Evolutionary conservation across 1,139 yeast genomes (phyloP), one percentile per base, ranked within the genome.

Genomic region (Chernovozyma aurita): DNA sequence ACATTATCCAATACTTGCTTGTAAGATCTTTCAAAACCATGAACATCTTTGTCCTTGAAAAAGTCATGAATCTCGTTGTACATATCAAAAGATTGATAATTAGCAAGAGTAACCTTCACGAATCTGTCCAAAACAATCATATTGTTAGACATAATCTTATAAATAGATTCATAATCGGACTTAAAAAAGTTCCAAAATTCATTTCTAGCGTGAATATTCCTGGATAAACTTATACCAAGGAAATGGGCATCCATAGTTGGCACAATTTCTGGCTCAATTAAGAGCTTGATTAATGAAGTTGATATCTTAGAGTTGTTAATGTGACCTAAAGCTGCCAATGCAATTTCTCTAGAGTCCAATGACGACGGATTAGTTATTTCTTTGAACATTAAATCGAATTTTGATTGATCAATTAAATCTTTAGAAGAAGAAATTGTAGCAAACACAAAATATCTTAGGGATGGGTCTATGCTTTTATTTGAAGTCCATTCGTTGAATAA

Each of bases 171-270:
- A 65, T 81, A 83, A 52, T 82, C 73, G 3, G 55, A 55, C 47
- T 73, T 68, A 55, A 84, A 64, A 48, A 63, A 82, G 2, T 60
- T 48, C 84, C 87, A 80, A 47, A 79, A 71, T 21, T 49, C 48
- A 36, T 61, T 61, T 39, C 80, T 75, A 1, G 80, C 67, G 3
- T 50, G 53, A 8, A 71, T 55, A 52, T 82, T 84, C 13, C 61
- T 51, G 7, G 81, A 69, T 32, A 83, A 60, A 15, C 80, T 63
- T 13, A 59, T 59, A 2, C 78, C 73, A 41, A 81, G 59, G 50
- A 73, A 80, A 50, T 80, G 84, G 18, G 77, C 68, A 53, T 85
- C 87, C 85, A 85, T 85, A 31, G 73, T 73, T n/a, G 85, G 84
- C 24, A 82, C 60, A 11, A 65, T 56, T 2, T 51, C 48, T 15